Evolutionary conservation across 1,284 basidiomycete species (phyloP).

Genomic region (Earliella scabrosa): DNA sequence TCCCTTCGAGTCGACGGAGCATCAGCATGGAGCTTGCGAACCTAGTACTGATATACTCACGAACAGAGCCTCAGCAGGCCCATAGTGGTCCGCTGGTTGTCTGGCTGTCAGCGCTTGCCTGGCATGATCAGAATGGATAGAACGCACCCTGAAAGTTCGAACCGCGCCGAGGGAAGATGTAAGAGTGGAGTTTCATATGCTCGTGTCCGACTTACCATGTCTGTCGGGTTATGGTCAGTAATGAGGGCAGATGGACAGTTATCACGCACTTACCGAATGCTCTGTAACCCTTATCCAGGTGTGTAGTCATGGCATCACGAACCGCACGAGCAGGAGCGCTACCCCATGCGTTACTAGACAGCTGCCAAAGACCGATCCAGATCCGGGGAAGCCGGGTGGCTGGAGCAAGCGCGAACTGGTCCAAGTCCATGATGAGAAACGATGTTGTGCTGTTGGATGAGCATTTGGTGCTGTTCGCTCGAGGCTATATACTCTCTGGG

Average conservation of each 20-base stretch:
- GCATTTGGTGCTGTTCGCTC: background rate
- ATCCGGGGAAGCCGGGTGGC: slow-evolving; percentile 21
- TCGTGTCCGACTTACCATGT: slow-evolving; percentile 35
- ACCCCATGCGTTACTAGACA: slow-evolving; percentile 81
- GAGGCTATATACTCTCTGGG: slow-evolving; percentile 9
- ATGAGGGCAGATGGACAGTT: background rate
- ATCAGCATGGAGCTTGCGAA: slow-evolving; percentile 2
- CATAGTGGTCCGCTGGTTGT: slow-evolving; percentile 74
- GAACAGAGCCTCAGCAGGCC: slow-evolving; percentile 74
- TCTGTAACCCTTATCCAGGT: slow-evolving; percentile 65
- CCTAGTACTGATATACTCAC: slow-evolving; percentile 43
- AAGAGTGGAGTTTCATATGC: background rate
- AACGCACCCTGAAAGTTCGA: slow-evolving; percentile 21
- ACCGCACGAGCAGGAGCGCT: slow-evolving; percentile 65
- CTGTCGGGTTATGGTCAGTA: slow-evolving; percentile 25
- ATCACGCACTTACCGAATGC: slow-evolving; percentile 62
- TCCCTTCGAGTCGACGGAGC: slow-evolving; percentile 47
- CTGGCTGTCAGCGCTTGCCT: slow-evolving; percentile 1
- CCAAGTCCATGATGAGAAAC: slow-evolving; percentile 10
- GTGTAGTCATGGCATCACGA: slow-evolving; percentile 63
- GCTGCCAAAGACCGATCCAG: slow-evolving; percentile 65
- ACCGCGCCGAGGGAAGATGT: background rate
- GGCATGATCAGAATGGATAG: background rate
- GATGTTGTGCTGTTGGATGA: background rate
- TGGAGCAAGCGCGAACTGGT: slow-evolving; percentile 18